These are phyloP conservation scores for Lotus japonicus DNA, from an alignment of 306 rosid genomes.

Conservation along the genomic window DNA sequence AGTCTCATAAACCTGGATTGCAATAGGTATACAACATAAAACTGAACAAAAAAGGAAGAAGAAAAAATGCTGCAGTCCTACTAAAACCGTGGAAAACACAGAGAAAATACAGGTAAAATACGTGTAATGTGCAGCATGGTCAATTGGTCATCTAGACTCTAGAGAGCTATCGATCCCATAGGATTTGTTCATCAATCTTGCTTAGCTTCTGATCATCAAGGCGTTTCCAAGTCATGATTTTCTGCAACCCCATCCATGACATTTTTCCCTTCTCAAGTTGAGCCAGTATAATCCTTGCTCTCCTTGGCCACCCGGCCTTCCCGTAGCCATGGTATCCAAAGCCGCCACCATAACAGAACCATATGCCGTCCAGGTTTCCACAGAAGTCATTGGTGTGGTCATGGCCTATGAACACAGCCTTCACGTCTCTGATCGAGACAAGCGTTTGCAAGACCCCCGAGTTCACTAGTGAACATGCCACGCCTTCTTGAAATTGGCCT, in stretches of 20 bases:
- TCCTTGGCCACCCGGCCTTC: slow-evolving; percentile 69
- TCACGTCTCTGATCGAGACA: slow-evolving; percentile 70
- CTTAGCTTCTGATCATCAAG: slow-evolving; percentile 67
- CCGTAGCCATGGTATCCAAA: slow-evolving; percentile 94
- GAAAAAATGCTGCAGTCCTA: neutral
- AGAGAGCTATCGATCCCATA: slow-evolving; percentile 40
- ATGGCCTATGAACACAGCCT: slow-evolving; percentile 90
- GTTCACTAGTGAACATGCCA: slow-evolving; percentile 71
- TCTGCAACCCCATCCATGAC: slow-evolving; percentile 58
- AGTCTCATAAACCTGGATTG: neutral
- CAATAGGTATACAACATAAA: neutral
- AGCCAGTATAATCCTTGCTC: slow-evolving; percentile 69
- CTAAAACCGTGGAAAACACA: neutral
- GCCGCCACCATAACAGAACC: slow-evolving; percentile 98
- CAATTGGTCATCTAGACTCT: neutral
- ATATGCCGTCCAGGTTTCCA: slow-evolving; percentile 68
- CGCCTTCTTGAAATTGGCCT: slow-evolving; percentile 71
- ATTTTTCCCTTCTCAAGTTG: slow-evolving; percentile 54
- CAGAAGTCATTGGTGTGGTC: slow-evolving; percentile 89
- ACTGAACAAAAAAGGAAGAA: neutral
- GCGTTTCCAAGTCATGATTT: slow-evolving; percentile 84
- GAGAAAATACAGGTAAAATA: neutral
- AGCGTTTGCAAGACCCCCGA: slow-evolving; percentile 66
- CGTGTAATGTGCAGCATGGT: neutral
- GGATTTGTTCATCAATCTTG: slow-evolving; percentile 71